A percentile compares a stretch with the other conserved stretches of the same genome.
These are phyloP conservation scores for Carallia brachiata DNA, from an alignment of 345 rosid genomes.

Conservation along the genomic window DNA sequence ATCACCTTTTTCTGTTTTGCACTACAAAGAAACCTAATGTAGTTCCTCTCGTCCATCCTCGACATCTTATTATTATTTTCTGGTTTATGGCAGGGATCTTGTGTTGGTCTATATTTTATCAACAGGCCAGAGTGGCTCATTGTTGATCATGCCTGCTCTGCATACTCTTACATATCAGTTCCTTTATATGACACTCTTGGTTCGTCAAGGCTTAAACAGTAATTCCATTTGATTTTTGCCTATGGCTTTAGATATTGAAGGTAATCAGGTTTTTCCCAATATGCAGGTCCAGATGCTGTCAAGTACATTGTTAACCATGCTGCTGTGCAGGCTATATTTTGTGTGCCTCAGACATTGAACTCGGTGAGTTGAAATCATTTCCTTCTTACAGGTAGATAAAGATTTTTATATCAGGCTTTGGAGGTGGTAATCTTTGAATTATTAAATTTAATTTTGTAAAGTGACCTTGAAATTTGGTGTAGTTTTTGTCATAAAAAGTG, in stretches of 20 bases:
- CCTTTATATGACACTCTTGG: slow-evolving; percentile 98
- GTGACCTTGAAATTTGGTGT: background rate
- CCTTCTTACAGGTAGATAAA: background rate
- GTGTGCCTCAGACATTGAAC: slow-evolving; percentile 76
- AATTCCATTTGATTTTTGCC: slow-evolving; percentile 11
- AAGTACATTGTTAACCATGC: slow-evolving; percentile 88
- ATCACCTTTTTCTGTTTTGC: background rate
- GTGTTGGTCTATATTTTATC: slow-evolving; percentile 82
- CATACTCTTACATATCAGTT: slow-evolving; percentile 83
- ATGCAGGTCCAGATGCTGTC: slow-evolving; percentile 95
- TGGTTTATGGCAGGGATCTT: slow-evolving; percentile 56
- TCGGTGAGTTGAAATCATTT: slow-evolving; percentile 46
- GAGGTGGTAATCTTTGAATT: background rate
- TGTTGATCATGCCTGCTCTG: slow-evolving; percentile 93
- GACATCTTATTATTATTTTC: slow-evolving; percentile 18
- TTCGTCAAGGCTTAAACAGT: slow-evolving; percentile 28
- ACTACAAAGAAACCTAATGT: background rate
- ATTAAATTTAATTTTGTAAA: background rate
- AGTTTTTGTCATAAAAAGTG: background rate
- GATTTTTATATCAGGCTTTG: background rate
- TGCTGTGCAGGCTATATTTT: slow-evolving; percentile 70
- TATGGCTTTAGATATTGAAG: slow-evolving; percentile 8
- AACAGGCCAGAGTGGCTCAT: slow-evolving; percentile 95
- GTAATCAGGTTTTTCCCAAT: slow-evolving; percentile 5
- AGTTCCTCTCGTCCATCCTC: slow-evolving; percentile 10